These are phyloP conservation scores for Trichomonas vaginalis DNA, from an alignment of 208 protist species.

Conservation along the genomic window DNA sequence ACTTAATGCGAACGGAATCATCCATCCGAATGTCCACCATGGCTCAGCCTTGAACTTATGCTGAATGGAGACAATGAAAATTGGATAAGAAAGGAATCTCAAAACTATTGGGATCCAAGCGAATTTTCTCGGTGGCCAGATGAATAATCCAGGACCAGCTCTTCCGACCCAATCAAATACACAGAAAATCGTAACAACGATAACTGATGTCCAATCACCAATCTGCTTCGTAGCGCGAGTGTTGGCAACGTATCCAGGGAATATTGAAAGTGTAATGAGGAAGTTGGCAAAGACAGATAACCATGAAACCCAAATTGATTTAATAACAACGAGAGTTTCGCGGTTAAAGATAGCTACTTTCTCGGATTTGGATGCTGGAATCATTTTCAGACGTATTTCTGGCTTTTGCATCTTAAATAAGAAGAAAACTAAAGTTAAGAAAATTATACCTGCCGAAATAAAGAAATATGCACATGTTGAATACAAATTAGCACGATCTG, in stretches of 20 bases:
- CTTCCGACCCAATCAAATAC: not conserved
- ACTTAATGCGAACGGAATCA: not conserved
- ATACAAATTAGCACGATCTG: no score
- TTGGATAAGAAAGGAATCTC: not conserved
- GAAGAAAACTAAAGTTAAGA: not conserved
- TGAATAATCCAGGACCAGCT: not conserved
- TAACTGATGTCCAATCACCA: not conserved
- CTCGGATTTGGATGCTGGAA: no score
- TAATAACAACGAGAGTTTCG: not conserved
- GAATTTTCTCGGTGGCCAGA: not conserved
- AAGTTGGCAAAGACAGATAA: not conserved
- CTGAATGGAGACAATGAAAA: not conserved
- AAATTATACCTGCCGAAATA: not conserved
- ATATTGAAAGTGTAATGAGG: not conserved
- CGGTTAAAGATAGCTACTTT: no score
- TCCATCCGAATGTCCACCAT: not conserved
- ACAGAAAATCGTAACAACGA: not conserved
- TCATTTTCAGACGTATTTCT: no score
- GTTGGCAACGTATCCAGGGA: not conserved
- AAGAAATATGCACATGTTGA: not conserved
- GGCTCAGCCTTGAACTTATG: not conserved
- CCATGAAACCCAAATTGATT: not conserved
- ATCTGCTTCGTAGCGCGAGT: not conserved
- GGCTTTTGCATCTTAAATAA: not conserved
- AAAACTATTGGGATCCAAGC: not conserved